Evolutionary conservation across 257 asterid species (phyloP), one percentile per base, ranked within the genome.

Genomic region (Voacanga thouarsii): DNA sequence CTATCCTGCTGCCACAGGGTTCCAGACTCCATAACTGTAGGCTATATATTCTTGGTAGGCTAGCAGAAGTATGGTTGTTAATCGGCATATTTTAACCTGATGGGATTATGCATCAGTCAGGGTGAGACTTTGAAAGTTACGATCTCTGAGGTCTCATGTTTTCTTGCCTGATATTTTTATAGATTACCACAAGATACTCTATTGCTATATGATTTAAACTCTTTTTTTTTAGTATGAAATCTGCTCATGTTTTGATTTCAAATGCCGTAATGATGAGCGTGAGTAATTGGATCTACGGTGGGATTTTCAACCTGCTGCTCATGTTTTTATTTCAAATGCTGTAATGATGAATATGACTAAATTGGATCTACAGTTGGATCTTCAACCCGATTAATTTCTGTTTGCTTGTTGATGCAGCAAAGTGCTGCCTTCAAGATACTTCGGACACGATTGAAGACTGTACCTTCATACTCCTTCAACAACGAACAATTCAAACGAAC

Each of bases 341-440:
- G 11, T 71, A 28, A 6, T n/a, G n/a, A n/a, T n/a, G n/a, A n/a
- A n/a, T n/a, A n/a, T n/a, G n/a, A n/a, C n/a, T n/a, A n/a, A n/a
- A n/a, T n/a, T n/a, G 56, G 24, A 57, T 39, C 37, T 37, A 53
- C 61, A 3, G 61, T 55, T 1, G 9, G 61, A 55, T 55, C 59
- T 56, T 55, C 12, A 41, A 57, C 53, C 30, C 16, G 23, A 50
- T 18, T 50, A 24, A 39, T 53, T 66, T 44, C 18, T 26, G 19
- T 76, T 77, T 73, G 43, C 71, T 44, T 71, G 33, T 77, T 78
- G 77, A 60, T 96, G 87, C 95, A 96, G 99, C 99, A 93, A 96
- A 90, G 98, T 83, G 84, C 90, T 80, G 98, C 99, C 75, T 96
- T 96, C 89, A 96, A 92, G 90, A 87, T 94, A 81, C 95, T 96